Evolutionary conservation across 192 early-diverging fungal species (phyloP).

Genomic region (Mortierella hygrophila): DNA sequence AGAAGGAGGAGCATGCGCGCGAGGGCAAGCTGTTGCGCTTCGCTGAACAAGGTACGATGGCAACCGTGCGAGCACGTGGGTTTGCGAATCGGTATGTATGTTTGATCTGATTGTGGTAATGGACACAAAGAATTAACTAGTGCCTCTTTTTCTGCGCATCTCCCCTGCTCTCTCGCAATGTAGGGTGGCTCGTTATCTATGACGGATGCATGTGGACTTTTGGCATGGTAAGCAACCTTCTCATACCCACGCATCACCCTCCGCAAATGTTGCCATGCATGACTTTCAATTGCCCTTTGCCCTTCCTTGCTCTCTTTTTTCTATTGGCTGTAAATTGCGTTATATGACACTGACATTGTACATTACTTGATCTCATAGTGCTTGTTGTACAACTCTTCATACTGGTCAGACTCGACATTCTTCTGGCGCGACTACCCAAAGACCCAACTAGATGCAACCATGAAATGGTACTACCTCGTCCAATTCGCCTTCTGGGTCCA

Average conservation of each 20-base stretch:
- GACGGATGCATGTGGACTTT: conserved; percentile 74
- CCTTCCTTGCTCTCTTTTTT: background rate
- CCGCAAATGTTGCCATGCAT: background rate
- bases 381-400: conserved; percentile 69
- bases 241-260: background rate
- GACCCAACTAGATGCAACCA: conserved; percentile 45
- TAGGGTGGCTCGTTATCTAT: conserved; percentile 73
- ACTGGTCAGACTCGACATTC: conserved; percentile 67
- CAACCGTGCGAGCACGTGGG: no score
- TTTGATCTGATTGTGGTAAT: background rate
- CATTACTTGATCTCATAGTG: conserved; percentile 56
- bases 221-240: conserved; percentile 66
- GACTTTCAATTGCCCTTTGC: background rate
- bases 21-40: conserved; percentile 63
- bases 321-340: conserved; percentile 67
- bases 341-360: conserved; percentile 66
- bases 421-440: conserved; percentile 72
- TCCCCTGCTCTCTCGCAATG: background rate
- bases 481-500: conserved; percentile 75
- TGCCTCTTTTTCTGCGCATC: background rate
- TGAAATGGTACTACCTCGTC: conserved; percentile 74
- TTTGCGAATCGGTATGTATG: background rate
- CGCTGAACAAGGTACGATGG: conserved; percentile 71
- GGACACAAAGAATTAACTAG: no score
- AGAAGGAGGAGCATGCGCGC: conserved; percentile 34